Evolutionary conservation across 2,329 filamentous ascomycete genomes (phyloP).

Genomic region (Fusarium hainanense): DNA sequence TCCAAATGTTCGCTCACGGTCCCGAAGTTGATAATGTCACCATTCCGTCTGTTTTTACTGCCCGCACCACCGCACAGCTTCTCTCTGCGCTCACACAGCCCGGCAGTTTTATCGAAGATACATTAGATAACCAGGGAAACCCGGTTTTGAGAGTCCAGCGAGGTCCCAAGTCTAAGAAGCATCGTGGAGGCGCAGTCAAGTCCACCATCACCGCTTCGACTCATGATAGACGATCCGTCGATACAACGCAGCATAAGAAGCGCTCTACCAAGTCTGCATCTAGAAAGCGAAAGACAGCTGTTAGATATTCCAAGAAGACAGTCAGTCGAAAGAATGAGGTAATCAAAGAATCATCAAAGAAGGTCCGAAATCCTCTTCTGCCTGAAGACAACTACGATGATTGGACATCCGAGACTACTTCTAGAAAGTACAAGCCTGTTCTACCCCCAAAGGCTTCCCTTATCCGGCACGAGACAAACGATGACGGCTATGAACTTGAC

Average conservation of each 20-base stretch:
- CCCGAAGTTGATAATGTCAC: slow-evolving; percentile 91
- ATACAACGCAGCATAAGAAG: slow-evolving; percentile 1
- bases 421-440: slow-evolving; percentile 19
- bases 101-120: slow-evolving; percentile 70
- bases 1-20: slow-evolving; percentile 98
- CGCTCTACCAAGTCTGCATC: slow-evolving; percentile 18
- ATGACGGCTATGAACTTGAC: slow-evolving; percentile 6
- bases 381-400: slow-evolving; percentile 23
- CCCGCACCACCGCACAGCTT: slow-evolving; percentile 91
- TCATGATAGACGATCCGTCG: slow-evolving; percentile 28
- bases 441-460: slow-evolving; percentile 17
- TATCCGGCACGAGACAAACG: background rate
- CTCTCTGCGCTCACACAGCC: slow-evolving; percentile 87
- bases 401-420: slow-evolving; percentile 6
- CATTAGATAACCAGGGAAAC: slow-evolving; percentile 69
- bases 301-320: slow-evolving; percentile 11
- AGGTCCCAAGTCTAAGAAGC: slow-evolving; percentile 50
- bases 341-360: slow-evolving; percentile 17
- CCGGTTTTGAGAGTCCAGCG: slow-evolving; percentile 65
- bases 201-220: slow-evolving; percentile 21
- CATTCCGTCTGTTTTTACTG: slow-evolving; percentile 94
- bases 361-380: slow-evolving; percentile 30
- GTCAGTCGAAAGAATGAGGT: slow-evolving; percentile 18
- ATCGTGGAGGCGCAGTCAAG: slow-evolving; percentile 15
- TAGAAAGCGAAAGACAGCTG: slow-evolving; percentile 21